phyloP scores from a whole-genome alignment of 1,139 yeast species.

The Geotrichum histeridarum region DNA sequence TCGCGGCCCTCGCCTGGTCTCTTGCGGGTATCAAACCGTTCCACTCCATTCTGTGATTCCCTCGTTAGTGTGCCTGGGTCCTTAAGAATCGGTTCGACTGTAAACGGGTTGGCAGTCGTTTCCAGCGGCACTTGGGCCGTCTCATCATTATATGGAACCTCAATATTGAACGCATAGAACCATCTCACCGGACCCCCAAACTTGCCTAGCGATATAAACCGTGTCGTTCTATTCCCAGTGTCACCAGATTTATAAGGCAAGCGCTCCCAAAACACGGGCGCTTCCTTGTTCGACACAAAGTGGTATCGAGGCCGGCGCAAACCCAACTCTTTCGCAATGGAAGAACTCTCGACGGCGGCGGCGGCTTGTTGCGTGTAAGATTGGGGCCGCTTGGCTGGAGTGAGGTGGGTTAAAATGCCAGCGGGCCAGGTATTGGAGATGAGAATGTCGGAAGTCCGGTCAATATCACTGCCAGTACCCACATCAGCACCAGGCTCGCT shows the following conservation, averaged over 20 bases:
- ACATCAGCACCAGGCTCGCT: too few species aligned
- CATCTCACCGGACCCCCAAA: slow-evolving; percentile 26
- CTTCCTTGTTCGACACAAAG: slow-evolving; percentile 18
- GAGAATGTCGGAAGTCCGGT: slow-evolving; percentile 2
- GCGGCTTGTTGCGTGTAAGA: neutral
- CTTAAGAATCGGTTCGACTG: neutral
- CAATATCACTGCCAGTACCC: too few species aligned
- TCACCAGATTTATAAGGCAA: slow-evolving; percentile 25
- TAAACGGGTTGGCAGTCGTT: neutral
- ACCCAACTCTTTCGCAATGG: neutral
- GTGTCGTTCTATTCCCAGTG: slow-evolving; percentile 15
- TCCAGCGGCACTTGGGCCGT: neutral
- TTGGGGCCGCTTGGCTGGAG: neutral
- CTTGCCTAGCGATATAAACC: slow-evolving; percentile 29
- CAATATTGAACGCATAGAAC: slow-evolving; percentile 31
- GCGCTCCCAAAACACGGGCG: slow-evolving; percentile 26
- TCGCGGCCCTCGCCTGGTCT: neutral
- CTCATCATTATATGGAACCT: neutral
- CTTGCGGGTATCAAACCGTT: neutral
- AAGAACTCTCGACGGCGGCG: neutral
- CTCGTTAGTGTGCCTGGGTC: neutral
- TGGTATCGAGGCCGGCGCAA: slow-evolving; percentile 24
- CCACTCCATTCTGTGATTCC: neutral
- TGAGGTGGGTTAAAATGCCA: neutral
- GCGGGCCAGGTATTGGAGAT: slow-evolving; percentile 10